These are phyloP conservation scores for Macadamia integrifolia DNA, from an alignment of 164 flowering plant genomes.

Conservation along the genomic window DNA sequence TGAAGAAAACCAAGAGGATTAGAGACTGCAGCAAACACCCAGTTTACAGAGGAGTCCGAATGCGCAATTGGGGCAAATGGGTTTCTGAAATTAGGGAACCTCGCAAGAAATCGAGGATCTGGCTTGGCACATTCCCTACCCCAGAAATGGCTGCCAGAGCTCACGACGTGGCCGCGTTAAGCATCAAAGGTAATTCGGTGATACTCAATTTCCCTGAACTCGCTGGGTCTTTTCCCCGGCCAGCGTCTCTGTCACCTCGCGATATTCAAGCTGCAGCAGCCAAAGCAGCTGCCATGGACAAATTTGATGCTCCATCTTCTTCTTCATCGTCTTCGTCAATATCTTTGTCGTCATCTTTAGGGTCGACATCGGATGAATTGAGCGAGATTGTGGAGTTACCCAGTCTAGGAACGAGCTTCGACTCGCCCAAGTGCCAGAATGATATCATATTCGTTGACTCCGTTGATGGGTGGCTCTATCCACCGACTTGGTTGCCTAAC, in stretches of 20 bases:
- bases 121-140: constrained; percentile 79
- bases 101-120: constrained; percentile 75
- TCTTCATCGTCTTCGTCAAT: constrained; percentile 13
- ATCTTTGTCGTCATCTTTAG: constrained; percentile 3
- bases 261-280: constrained; percentile 76
- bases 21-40: constrained; percentile 49
- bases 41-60: constrained; percentile 68
- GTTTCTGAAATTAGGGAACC: constrained; percentile 93
- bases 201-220: constrained; percentile 73
- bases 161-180: constrained; percentile 72
- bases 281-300: constrained; percentile 66
- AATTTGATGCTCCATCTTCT: constrained; percentile 14
- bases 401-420: constrained; percentile 31
- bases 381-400: constrained; percentile 43
- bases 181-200: constrained; percentile 65
- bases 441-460: constrained; percentile 38
- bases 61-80: constrained; percentile 90
- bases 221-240: constrained; percentile 50
- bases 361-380: constrained; percentile 28
- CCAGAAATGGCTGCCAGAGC: constrained; percentile 93
- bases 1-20: constrained; percentile 18
- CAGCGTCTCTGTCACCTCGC: constrained; percentile 44
- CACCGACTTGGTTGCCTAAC: constrained; percentile 33
- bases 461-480: constrained; percentile 33
- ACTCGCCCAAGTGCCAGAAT: constrained; percentile 17